Conservation (phyloP, 306 rosid genomes). For the Herpetospermum pedunculosum region DNA sequence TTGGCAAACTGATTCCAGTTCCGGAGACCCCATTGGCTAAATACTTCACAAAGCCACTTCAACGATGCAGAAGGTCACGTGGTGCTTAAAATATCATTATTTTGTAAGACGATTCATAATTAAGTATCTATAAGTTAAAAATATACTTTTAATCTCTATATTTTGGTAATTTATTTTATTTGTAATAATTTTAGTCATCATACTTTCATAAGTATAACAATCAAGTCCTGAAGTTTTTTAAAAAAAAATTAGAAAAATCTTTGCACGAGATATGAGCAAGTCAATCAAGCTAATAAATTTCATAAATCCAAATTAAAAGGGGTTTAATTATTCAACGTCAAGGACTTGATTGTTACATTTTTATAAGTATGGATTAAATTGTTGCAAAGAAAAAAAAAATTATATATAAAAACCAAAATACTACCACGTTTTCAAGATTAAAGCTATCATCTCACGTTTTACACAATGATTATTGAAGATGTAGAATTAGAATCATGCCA, state of each 20-base stretch:
- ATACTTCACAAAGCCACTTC: constrained; percentile 19
- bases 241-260: not conserved
- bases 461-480: not conserved
- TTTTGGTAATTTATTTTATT: not conserved
- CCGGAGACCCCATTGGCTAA: constrained; percentile 48
- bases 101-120: not conserved
- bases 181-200: not conserved
- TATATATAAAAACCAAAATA: not conserved
- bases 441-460: not conserved
- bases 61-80: constrained; percentile 22
- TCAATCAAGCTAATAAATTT: not conserved
- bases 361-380: not conserved
- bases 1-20: constrained; percentile 76
- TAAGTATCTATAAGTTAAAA: not conserved
- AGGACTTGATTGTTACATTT: constrained; percentile 3
- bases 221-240: not conserved
- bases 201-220: not conserved
- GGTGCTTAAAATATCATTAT: not conserved
- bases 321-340: not conserved
- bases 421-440: not conserved
- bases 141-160: not conserved
- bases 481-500: not conserved
- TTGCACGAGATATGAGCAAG: not conserved
- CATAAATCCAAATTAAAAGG: not conserved
- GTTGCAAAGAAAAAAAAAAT: not conserved